Evolutionary conservation across 768 basidiomycete genomes (phyloP).

Genomic region (Tricholoma terreum): DNA sequence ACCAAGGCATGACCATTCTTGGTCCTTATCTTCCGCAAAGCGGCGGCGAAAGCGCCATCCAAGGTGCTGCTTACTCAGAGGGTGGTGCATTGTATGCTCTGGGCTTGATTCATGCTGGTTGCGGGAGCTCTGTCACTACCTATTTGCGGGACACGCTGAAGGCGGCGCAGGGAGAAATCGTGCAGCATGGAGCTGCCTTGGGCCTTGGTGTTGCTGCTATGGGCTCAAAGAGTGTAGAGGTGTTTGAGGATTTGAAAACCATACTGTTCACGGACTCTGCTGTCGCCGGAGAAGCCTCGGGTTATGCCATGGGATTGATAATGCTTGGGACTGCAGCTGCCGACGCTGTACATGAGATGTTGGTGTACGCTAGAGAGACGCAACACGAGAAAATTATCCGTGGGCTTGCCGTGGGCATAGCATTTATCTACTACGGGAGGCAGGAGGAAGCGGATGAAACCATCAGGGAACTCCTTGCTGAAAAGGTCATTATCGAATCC

Average conservation of each 20-base stretch:
- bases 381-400: conserved; percentile 99
- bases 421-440: conserved; percentile 88
- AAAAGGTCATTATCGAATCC: conserved; percentile 59
- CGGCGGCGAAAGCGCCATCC: conserved; percentile 71
- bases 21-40: conserved; percentile 88
- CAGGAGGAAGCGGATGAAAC: conserved; percentile 92
- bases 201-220: conserved; percentile 96
- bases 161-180: conserved; percentile 74
- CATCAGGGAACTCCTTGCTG: conserved; percentile 71
- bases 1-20: conserved; percentile 89
- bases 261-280: conserved; percentile 93
- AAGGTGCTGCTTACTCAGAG: conserved; percentile 85
- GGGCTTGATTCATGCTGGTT: conserved; percentile 91
- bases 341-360: conserved; percentile 87
- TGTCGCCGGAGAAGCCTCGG: conserved; percentile 92
- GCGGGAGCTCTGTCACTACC: conserved; percentile 70
- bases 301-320: conserved; percentile 96
- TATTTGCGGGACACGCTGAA: conserved; percentile 82
- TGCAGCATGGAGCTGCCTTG: conserved; percentile 95
- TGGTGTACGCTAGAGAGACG: conserved; percentile 93
- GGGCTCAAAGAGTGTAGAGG: conserved; percentile 84
- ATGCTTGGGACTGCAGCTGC: conserved; percentile 93
- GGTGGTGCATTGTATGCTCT: conserved; percentile 96
- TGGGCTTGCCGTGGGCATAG: conserved; percentile 88
- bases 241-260: conserved; percentile 89